phyloP scores from a whole-genome alignment of 176 grass and related monocot species.

The Oryza nivara region DNA sequence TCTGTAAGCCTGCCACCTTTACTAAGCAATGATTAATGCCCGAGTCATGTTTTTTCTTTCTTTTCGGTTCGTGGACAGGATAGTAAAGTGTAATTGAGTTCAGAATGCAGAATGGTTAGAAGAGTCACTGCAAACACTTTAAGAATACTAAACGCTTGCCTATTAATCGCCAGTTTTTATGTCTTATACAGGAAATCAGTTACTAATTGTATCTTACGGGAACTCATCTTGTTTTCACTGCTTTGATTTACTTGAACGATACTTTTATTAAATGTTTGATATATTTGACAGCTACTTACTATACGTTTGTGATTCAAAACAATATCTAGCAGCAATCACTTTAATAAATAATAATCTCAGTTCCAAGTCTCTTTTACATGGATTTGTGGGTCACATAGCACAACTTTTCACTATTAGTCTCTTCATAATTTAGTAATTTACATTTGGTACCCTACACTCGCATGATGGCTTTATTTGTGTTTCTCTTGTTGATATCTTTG shows the following conservation, averaged over 20 bases:
- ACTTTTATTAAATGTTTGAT: neutral
- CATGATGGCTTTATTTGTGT: conserved; percentile 25
- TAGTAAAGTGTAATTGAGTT: conserved; percentile 19
- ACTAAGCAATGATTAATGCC: neutral
- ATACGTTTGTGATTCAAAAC: neutral
- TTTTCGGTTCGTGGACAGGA: neutral
- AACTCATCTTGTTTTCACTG: neutral
- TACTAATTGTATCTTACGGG: conserved; percentile 3
- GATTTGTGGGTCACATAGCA: conserved; percentile 5
- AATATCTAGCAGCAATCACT: neutral
- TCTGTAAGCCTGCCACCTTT: neutral
- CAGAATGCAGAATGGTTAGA: neutral
- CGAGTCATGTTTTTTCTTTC: neutral
- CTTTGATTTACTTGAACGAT: conserved; percentile 5
- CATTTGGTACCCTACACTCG: neutral
- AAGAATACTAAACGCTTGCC: neutral
- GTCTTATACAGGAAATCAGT: conserved; percentile 2
- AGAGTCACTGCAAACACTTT: neutral
- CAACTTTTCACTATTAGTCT: neutral
- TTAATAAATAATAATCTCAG: neutral
- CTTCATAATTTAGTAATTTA: conserved; percentile 26
- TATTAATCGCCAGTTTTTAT: neutral
- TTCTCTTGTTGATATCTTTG: conserved; percentile 5
- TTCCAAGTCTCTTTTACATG: neutral
- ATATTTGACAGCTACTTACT: conserved; percentile 23